Evolutionary conservation across 2,329 filamentous ascomycete genomes (phyloP).

Genomic region (Chrysoporthe cubensis): DNA sequence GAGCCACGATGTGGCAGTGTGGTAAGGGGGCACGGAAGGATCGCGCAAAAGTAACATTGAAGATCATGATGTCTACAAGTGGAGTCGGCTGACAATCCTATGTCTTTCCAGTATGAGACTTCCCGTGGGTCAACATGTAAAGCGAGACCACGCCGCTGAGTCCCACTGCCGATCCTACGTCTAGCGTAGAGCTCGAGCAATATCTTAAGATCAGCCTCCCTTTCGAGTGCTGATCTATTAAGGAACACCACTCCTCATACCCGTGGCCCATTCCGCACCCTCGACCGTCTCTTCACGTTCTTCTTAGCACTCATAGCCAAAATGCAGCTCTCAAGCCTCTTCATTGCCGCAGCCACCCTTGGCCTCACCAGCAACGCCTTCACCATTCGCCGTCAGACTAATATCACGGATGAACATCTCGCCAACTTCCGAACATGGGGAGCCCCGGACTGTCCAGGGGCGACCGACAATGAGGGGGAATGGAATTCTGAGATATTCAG

Average conservation of each 20-base stretch:
- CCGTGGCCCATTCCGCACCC: not conserved
- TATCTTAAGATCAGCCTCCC: not conserved
- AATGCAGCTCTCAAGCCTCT: constrained; percentile 15
- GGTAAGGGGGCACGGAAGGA: not conserved
- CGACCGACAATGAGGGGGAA: constrained; percentile 8
- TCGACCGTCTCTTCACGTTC: too few species aligned
- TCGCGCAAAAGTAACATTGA: not conserved
- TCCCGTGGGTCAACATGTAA: not conserved
- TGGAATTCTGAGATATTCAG: constrained; percentile 7
- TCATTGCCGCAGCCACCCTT: not conserved
- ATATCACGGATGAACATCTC: constrained; percentile 9
- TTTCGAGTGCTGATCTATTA: not conserved
- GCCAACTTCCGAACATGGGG: constrained; percentile 15
- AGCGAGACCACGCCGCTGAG: not conserved
- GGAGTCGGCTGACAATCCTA: not conserved
- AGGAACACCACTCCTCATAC: not conserved
- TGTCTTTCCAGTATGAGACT: not conserved
- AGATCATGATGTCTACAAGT: constrained; percentile 5
- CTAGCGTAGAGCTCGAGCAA: not conserved
- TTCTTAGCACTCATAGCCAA: not conserved
- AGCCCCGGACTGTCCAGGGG: constrained; percentile 9
- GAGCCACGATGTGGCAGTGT: constrained; percentile 8
- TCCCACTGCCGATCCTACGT: too few species aligned
- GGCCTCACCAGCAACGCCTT: not conserved
- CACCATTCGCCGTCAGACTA: not conserved